These are phyloP conservation scores for Beauveria caledonica DNA, from an alignment of 2,329 filamentous ascomycete genomes.

Conservation along the genomic window DNA sequence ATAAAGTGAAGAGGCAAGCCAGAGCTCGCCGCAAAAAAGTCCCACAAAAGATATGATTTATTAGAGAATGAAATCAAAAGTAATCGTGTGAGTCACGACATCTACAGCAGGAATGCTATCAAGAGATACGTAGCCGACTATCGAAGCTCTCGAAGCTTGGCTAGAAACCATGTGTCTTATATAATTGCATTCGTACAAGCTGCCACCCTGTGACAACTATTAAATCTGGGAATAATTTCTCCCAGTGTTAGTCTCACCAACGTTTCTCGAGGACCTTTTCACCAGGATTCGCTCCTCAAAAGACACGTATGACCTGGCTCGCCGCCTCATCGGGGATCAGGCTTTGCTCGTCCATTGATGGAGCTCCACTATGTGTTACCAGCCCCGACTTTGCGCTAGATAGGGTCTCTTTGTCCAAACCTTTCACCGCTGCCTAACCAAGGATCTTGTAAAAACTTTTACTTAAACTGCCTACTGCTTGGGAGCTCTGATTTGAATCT, in stretches of 20 bases:
- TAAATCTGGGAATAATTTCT: not conserved
- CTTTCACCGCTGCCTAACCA: not conserved
- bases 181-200: not conserved
- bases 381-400: slow-evolving; percentile 2
- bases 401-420: not conserved
- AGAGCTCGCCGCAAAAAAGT: not conserved
- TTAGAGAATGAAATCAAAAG: not conserved
- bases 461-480: not conserved
- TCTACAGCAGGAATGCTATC: not conserved
- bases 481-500: not conserved
- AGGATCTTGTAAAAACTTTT: not conserved
- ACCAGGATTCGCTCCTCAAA: too few relatives aligned
- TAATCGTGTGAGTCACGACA: not conserved
- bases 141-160: not conserved
- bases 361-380: not conserved
- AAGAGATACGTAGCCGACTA: not conserved
- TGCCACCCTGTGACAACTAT: not conserved
- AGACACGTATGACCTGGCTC: not conserved
- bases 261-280: too few relatives aligned
- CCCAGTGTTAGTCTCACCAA: not conserved
- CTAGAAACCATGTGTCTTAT: not conserved
- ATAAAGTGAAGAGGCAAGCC: not conserved
- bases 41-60: not conserved
- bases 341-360: not conserved
- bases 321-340: not conserved